phyloP scores from a whole-genome alignment of 306 rosid genomes.

The Quercus parvula region DNA sequence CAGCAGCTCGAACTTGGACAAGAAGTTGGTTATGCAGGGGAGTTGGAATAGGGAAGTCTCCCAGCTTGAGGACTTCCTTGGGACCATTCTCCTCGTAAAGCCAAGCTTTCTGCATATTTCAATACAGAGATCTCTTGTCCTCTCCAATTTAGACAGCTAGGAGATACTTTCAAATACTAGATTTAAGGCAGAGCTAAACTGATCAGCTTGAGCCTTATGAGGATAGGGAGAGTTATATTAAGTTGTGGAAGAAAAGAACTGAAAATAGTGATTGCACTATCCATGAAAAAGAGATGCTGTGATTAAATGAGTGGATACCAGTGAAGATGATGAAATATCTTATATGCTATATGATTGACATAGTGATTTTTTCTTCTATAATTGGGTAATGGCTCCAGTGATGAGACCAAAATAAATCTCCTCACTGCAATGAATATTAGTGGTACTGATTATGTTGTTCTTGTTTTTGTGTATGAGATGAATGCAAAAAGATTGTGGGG shows the following conservation, averaged over 20 bases:
- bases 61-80: slow-evolving; percentile 42
- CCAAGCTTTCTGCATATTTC: slow-evolving; percentile 44
- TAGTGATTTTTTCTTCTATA: background rate
- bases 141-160: background rate
- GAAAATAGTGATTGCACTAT: background rate
- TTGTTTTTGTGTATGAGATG: background rate
- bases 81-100: slow-evolving; percentile 45
- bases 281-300: background rate
- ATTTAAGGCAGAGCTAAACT: background rate
- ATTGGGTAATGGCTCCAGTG: background rate
- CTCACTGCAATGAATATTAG: background rate
- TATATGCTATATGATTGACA: background rate
- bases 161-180: background rate
- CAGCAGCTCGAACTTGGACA: slow-evolving; percentile 38
- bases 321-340: background rate
- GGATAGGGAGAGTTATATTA: background rate
- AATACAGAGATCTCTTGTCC: background rate
- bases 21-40: slow-evolving; percentile 30
- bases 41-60: slow-evolving; percentile 28
- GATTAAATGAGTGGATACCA: background rate
- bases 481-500: background rate
- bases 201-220: too few species aligned
- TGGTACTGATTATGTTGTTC: background rate
- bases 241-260: background rate
- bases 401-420: background rate